phyloP scores from a whole-genome alignment of 2,329 filamentous ascomycete genomes.

The Catunica adiposa region DNA sequence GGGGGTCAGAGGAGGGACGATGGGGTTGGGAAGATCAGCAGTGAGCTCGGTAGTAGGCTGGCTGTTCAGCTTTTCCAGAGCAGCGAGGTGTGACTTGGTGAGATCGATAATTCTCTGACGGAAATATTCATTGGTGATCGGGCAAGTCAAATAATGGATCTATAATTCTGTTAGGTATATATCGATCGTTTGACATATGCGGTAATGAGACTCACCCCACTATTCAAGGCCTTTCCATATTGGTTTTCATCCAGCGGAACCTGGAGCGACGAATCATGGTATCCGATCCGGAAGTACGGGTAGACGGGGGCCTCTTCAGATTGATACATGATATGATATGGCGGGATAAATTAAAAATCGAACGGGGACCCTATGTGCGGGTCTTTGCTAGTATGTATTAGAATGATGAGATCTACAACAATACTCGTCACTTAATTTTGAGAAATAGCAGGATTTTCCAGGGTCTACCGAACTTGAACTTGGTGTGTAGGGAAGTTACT shows the following conservation, averaged over 20 bases:
- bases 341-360: neutral
- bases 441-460: neutral
- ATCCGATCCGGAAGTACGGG: slow-evolving; percentile 29
- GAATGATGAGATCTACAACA: neutral
- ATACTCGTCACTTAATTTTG: too few species aligned
- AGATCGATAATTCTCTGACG: slow-evolving; percentile 49
- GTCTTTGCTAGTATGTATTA: neutral
- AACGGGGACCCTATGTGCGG: neutral
- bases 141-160: slow-evolving; percentile 66
- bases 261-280: slow-evolving; percentile 51
- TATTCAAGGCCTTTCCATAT: slow-evolving; percentile 50
- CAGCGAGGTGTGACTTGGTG: slow-evolving; percentile 37
- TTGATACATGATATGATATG: neutral
- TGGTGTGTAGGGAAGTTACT: neutral
- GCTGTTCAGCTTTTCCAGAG: slow-evolving; percentile 27
- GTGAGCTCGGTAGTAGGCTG: slow-evolving; percentile 26
- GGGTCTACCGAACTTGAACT: neutral
- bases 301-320: neutral
- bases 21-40: slow-evolving; percentile 36
- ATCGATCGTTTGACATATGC: slow-evolving; percentile 4
- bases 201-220: slow-evolving; percentile 39
- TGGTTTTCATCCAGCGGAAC: slow-evolving; percentile 46
- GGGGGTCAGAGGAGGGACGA: slow-evolving; percentile 54
- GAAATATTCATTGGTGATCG: slow-evolving; percentile 61
- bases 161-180: slow-evolving; percentile 21